phyloP scores from a whole-genome alignment of 164 flowering plant species.

The Houttuynia cordata region DNA sequence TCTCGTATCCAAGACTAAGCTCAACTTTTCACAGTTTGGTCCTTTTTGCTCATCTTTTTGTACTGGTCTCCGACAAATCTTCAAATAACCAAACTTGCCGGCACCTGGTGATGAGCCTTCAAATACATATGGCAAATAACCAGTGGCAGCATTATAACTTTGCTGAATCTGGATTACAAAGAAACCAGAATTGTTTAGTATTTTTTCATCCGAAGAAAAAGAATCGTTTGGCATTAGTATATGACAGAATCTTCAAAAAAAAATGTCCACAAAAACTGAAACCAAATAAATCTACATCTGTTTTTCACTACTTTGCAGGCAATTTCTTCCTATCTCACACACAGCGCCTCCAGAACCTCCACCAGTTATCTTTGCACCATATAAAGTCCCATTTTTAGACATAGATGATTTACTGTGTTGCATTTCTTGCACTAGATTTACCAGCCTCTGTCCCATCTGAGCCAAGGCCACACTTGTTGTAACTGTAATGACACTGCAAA shows the following conservation, averaged over 20 bases:
- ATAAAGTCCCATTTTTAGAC: constrained; percentile 60
- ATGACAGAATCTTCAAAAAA: no score
- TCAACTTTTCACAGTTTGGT: no score
- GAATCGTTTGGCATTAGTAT: no score
- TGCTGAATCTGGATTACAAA: constrained; percentile 56
- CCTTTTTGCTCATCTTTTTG: no score
- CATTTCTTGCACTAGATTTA: constrained; percentile 81
- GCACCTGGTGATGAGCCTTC: constrained; percentile 99
- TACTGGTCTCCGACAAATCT: constrained; percentile 43
- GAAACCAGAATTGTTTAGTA: background rate
- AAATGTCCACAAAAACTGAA: no score
- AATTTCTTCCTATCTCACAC: constrained; percentile 73
- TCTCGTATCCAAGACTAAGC: no score
- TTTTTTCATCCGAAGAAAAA: no score
- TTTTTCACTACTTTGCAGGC: constrained; percentile 45
- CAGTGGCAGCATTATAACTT: constrained; percentile 74
- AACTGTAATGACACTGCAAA: constrained; percentile 90
- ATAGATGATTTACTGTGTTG: constrained; percentile 48
- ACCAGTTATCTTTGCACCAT: constrained; percentile 95
- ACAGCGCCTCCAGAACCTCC: constrained; percentile 98
- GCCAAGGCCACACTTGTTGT: constrained; percentile 86
- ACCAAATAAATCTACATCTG: no score
- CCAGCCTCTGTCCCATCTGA: constrained; percentile 95
- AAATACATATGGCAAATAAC: constrained; percentile 63
- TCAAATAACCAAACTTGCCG: constrained; percentile 78